Evolutionary conservation across 176 grass and related monocot species (phyloP), one percentile per base, ranked within the genome.

Genomic region (Rhipidocladum racemiflorum): DNA sequence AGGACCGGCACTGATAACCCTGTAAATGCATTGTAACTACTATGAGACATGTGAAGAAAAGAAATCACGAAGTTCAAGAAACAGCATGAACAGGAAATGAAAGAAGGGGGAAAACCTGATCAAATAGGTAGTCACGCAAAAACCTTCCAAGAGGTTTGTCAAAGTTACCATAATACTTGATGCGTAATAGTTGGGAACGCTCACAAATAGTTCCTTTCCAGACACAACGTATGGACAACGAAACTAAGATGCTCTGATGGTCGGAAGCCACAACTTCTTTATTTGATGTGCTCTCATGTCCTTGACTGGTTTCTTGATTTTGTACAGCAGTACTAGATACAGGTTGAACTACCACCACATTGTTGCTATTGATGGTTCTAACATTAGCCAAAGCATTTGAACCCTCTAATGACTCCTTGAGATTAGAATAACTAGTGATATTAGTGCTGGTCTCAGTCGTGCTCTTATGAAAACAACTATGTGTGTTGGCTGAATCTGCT

Each of bases 131-230:
- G 65, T 99, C 96, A 34, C 89, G 86, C 65, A 99, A 82, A 89
- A 91, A 91, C 67, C 93, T 92, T 86, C 93, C 92, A 75, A 99
- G 85, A 77, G 96, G 92, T 63, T 88, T 99, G 66, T 99, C 92
- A 87, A 90, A 91, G 76, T 95, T 95, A 30, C 93, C 89, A 80
- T 95, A 95, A 80, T 99, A 99, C 80, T 99, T 99, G 54, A 99
- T 99, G 63, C 96, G 93, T 79, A 93, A 90, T 61, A 99, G 83
- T 62, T 99, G 92, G 25, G 91, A 95, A 77, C 89, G 89, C 43
- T 92, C 91, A 80, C 96, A 99, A 68, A 99, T 89, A 78, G 92
- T 95, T 64, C 96, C 87, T 78, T 95, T 95, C 96, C 91, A 99
- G 66, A 95, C 91, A 87, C 92, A 93, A 54, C 89, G 89, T 78